Evolutionary conservation across 306 rosid species (phyloP), one percentile per base, ranked within the genome.

Genomic region (Astragalus glycyphyllos): DNA sequence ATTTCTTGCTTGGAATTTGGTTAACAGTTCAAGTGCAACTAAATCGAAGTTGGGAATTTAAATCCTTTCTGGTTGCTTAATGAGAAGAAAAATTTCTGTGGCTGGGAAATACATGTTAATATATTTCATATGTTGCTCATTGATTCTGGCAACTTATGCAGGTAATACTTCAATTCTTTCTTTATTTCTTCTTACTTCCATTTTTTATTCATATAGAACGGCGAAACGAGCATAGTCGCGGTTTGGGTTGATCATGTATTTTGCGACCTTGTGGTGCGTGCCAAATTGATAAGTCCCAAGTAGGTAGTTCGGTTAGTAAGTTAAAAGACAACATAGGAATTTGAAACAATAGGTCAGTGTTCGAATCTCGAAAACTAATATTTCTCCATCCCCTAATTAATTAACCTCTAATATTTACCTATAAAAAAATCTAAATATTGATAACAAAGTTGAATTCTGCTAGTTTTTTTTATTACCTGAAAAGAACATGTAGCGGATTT

Each of bases 1-100:
- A 6, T 55, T 63, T 70, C 70, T 69, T 50, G 53, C 72, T 35
- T 50, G 72, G 56, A 51, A 72, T 81, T 60, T 41, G 69, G 71
- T 66, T 60, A 37, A 44, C 38, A 31, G 63, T 68, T 55, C 56
- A 15, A 49, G 23, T 46, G 69, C 77, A 57, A 46, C 64, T 59
- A 46, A 71, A 41, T 72, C 79, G 45, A 48, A 48, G 44, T 58
- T 5, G 6, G 65, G 48, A 66, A 47, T 50, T 69, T 68, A 12
- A 55, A 23, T 35, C 40, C 65, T 55, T 53, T 77, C 23, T 37
- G 49, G 51, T 57, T 58, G 78, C 60, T 71, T 68, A 41, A 44
- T 32, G 10, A 12, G 69, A 56, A 71, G 40, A 38, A 29, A 20
- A 50, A 49, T 48, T 10, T 54, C 34, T 49, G 48, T 69, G 45